Conservation (phyloP, 495 filamentous ascomycete genomes). For the Aspergillus bridgeri region DNA sequence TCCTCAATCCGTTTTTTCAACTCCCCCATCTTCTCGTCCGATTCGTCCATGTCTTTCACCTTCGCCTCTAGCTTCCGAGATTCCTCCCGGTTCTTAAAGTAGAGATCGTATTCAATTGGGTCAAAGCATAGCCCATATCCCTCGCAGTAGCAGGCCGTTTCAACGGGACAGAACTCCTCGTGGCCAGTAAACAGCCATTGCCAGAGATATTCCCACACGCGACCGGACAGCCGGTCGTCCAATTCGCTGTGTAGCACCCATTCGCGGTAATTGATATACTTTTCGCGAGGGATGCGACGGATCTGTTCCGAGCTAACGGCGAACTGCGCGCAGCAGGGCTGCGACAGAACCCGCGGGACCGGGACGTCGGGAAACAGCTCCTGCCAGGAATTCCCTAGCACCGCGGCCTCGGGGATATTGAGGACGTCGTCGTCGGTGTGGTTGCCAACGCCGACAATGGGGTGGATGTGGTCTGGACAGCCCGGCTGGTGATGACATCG, state of each 20-base stretch:
- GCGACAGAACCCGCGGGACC: constrained; percentile 31
- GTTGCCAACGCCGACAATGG: not conserved
- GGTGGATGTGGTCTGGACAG: constrained; percentile 25
- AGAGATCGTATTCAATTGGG: constrained; percentile 2
- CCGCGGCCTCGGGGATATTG: constrained; percentile 1
- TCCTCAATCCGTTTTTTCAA: not conserved
- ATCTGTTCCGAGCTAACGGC: constrained; percentile 54
- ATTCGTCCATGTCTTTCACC: not conserved
- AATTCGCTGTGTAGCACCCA: constrained; percentile 60
- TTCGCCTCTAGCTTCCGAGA: not conserved
- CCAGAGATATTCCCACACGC: constrained; percentile 70
- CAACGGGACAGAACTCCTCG: constrained; percentile 30
- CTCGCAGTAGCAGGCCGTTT: constrained; percentile 37
- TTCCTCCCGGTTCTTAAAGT: not conserved
- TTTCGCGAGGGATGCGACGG: constrained; percentile 34
- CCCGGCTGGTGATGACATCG: constrained; percentile 45
- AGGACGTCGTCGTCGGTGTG: not conserved
- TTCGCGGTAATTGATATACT: constrained; percentile 51
- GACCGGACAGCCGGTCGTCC: constrained; percentile 51
- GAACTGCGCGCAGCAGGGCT: constrained; percentile 67
- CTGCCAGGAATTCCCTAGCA: constrained; percentile 1
- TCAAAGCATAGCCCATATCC: constrained; percentile 30
- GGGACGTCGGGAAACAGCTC: constrained; percentile 37
- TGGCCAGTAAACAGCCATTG: constrained; percentile 44
- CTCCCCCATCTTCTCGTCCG: not conserved